Conservation (phyloP, 1,284 basidiomycete genomes). For the Ustilago esculenta region DNA sequence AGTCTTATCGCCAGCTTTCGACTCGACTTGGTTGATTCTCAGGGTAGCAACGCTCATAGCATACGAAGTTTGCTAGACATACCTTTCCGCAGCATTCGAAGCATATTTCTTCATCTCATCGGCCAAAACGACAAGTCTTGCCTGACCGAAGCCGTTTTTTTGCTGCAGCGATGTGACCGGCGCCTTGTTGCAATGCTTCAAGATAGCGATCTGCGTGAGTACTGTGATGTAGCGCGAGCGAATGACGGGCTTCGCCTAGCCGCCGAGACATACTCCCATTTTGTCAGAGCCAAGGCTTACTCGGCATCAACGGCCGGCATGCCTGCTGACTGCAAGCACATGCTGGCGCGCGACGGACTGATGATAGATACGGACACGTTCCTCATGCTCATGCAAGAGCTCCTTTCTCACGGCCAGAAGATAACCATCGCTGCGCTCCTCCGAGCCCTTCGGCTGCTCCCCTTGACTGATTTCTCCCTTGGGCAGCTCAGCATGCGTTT, state of each 20-base stretch:
- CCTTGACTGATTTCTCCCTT: conserved; percentile 12
- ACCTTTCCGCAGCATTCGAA: conserved; percentile 23
- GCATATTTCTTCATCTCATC: conserved; percentile 17
- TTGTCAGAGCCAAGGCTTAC: conserved; percentile 37
- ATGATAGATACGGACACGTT: conserved; percentile 28
- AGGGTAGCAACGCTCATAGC: not conserved
- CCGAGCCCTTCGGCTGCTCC: conserved; percentile 25
- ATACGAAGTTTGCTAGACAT: conserved; percentile 10
- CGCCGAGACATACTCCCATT: conserved; percentile 9
- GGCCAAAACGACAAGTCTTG: conserved; percentile 14
- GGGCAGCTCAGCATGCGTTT: conserved; percentile 31
- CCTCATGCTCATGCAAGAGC: conserved; percentile 5
- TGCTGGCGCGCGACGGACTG: conserved; percentile 21
- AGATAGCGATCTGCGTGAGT: conserved; percentile 17
- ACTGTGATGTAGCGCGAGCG: conserved; percentile 18
- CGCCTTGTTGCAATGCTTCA: conserved; percentile 33
- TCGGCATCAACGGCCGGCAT: not conserved
- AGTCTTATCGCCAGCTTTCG: conserved; percentile 30
- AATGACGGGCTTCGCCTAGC: not conserved
- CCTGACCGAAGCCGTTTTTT: conserved; percentile 7
- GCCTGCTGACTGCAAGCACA: conserved; percentile 5
- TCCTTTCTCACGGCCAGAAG: conserved; percentile 8
- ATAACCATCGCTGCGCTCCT: conserved; percentile 12
- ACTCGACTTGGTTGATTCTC: conserved; percentile 23
- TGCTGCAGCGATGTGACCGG: conserved; percentile 29